Percentiles rank a stretch among this genome's conserved stretches.
phyloP scores from a whole-genome alignment of 257 asterid genomes.

The Thymus quinquecostatus region DNA sequence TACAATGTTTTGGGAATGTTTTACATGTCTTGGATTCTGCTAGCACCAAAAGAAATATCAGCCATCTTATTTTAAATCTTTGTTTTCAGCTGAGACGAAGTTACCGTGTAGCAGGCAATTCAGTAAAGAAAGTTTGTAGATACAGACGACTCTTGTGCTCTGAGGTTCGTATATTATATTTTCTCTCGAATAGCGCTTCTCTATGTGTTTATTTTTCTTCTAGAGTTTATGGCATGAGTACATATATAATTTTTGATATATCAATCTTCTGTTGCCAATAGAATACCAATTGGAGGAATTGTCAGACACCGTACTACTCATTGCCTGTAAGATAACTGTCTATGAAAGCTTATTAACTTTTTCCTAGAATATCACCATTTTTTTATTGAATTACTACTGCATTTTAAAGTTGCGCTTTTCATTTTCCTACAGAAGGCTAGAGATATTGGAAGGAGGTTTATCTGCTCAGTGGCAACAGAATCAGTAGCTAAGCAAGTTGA shows the following conservation, averaged over 20 bases:
- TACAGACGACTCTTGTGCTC: conserved; percentile 42
- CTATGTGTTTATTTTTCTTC: neutral
- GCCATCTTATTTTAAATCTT: neutral
- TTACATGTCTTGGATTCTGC: neutral
- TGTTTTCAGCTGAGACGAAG: conserved; percentile 48
- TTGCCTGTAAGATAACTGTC: conserved; percentile 53
- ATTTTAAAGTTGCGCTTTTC: conserved; percentile 22
- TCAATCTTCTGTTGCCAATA: conserved; percentile 35
- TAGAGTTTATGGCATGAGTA: neutral
- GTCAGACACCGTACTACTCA: conserved; percentile 33
- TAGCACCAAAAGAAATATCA: neutral
- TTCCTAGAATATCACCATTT: neutral
- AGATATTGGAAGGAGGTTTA: conserved; percentile 49
- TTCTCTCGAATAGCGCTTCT: neutral
- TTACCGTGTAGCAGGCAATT: conserved; percentile 29
- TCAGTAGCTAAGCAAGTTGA: conserved; percentile 58
- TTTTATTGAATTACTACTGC: conserved; percentile 9
- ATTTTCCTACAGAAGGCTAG: conserved; percentile 40
- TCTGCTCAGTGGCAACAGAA: conserved; percentile 89
- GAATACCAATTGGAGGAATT: conserved; percentile 52
- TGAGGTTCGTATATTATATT: conserved; percentile 49
- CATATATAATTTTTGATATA: conserved; percentile 1
- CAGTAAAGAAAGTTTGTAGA: conserved; percentile 45
- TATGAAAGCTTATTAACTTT: neutral
- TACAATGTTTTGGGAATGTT: neutral